Conservation (phyloP, 805 yeast genomes). For the Suhomyces canberraensis region DNA sequence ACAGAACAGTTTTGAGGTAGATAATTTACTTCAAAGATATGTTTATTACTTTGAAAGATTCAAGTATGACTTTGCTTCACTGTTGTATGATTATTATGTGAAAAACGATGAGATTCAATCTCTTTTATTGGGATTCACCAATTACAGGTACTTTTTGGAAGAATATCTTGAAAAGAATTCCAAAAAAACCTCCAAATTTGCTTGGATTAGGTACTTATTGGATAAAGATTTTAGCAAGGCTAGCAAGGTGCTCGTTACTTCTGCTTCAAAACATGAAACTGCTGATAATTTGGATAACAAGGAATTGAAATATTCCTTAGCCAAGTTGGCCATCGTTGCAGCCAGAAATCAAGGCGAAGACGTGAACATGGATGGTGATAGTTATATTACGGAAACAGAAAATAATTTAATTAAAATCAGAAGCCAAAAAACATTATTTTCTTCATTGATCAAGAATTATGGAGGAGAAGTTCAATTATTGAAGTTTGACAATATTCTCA, state of each 20-base stretch:
- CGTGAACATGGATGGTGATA: slow-evolving; percentile 1
- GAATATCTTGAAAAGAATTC: slow-evolving; percentile 47
- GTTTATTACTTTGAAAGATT: slow-evolving; percentile 54
- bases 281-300: slow-evolving; percentile 46
- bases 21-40: slow-evolving; percentile 27
- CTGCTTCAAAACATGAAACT: slow-evolving; percentile 30
- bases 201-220: slow-evolving; percentile 70
- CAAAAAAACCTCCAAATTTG: slow-evolving; percentile 47
- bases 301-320: slow-evolving; percentile 62
- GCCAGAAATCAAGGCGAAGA: slow-evolving; percentile 15
- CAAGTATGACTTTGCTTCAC: slow-evolving; percentile 66
- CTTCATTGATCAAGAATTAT: slow-evolving; percentile 20
- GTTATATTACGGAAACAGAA: slow-evolving; percentile 44
- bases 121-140: slow-evolving; percentile 55
- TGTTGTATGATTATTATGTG: slow-evolving; percentile 58
- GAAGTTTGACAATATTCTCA: slow-evolving; percentile 24
- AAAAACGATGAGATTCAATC: slow-evolving; percentile 48
- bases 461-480: slow-evolving; percentile 22
- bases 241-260: slow-evolving; percentile 41
- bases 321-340: slow-evolving; percentile 63
- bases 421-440: slow-evolving; percentile 42
- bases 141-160: slow-evolving; percentile 47
- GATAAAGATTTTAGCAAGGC: slow-evolving; percentile 52
- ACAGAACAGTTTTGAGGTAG: slow-evolving; percentile 13
- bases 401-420: slow-evolving; percentile 45